Conservation (phyloP, 1,284 basidiomycete species). For the Trametes pubescens region DNA sequence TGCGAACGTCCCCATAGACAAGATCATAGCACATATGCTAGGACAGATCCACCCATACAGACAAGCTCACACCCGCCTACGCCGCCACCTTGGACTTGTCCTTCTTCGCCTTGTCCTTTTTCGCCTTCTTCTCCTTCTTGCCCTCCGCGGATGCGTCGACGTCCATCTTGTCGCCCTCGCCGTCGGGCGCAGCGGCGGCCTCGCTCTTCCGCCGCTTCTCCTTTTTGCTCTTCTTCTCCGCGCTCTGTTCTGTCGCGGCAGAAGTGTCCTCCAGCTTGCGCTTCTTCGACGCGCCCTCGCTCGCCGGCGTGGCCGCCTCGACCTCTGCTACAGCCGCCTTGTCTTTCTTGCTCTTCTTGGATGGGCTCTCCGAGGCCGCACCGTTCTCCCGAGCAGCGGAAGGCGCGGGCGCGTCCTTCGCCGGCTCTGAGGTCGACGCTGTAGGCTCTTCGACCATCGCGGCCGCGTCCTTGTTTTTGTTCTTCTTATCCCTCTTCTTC, state of each 20-base stretch:
- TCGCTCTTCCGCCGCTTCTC: constrained; percentile 40
- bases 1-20: constrained; percentile 6
- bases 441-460: constrained; percentile 12
- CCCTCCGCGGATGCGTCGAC: constrained; percentile 26
- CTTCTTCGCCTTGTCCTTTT: constrained; percentile 41
- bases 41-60: neutral
- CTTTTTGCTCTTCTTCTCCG: constrained; percentile 40
- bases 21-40: constrained; percentile 7
- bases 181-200: constrained; percentile 30
- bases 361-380: constrained; percentile 12
- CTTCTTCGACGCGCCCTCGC: constrained; percentile 39
- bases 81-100: constrained; percentile 38
- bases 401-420: constrained; percentile 26
- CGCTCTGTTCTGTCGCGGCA: constrained; percentile 33
- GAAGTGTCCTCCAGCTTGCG: constrained; percentile 34
- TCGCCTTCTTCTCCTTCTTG: constrained; percentile 39
- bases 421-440: constrained; percentile 21
- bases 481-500: constrained; percentile 35
- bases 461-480: constrained; percentile 26
- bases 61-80: constrained; percentile 3
- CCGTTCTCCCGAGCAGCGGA: constrained; percentile 15
- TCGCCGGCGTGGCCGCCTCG: neutral
- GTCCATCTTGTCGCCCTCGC: constrained; percentile 27
- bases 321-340: constrained; percentile 21
- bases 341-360: constrained; percentile 42